These are phyloP conservation scores for Zymoseptoria ardabiliae DNA, from an alignment of 2,329 filamentous ascomycete genomes.

Conservation along the genomic window DNA sequence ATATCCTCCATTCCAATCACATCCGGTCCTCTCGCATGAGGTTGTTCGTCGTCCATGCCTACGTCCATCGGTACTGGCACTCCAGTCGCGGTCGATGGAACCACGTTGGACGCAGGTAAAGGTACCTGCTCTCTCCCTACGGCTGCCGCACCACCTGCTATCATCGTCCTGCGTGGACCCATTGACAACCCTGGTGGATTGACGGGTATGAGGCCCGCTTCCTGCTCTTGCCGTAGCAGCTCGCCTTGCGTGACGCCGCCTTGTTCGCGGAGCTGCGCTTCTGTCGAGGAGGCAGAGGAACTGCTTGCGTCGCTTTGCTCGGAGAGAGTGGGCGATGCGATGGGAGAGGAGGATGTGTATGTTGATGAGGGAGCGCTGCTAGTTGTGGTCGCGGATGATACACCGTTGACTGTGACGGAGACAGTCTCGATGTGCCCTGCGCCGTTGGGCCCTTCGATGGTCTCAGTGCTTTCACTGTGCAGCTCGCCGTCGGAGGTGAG, in stretches of 20 bases:
- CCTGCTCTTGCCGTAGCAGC: slow-evolving; percentile 76
- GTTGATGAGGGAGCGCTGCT: slow-evolving; percentile 4
- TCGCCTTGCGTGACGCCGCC: slow-evolving; percentile 73
- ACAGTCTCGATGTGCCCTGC: slow-evolving; percentile 75
- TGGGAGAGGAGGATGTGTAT: slow-evolving; percentile 21
- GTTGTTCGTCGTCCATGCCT: slow-evolving; percentile 42
- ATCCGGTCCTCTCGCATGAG: slow-evolving; percentile 77
- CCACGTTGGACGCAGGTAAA: neutral
- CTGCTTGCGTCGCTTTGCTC: slow-evolving; percentile 31
- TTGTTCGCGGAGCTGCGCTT: slow-evolving; percentile 31
- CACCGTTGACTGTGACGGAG: slow-evolving; percentile 65
- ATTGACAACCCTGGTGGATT: slow-evolving; percentile 12
- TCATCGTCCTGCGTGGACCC: slow-evolving; percentile 27
- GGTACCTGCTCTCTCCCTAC: slow-evolving; percentile 21
- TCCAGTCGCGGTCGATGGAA: neutral
- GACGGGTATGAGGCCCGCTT: slow-evolving; percentile 65
- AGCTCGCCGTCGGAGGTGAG: slow-evolving; percentile 43
- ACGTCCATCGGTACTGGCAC: slow-evolving; percentile 18
- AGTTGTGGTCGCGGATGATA: slow-evolving; percentile 19
- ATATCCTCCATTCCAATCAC: slow-evolving; percentile 81
- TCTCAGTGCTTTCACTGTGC: slow-evolving; percentile 68
- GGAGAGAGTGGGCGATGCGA: slow-evolving; percentile 23
- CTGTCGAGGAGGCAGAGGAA: slow-evolving; percentile 26
- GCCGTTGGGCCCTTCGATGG: slow-evolving; percentile 73
- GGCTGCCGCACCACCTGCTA: slow-evolving; percentile 18